Evolutionary conservation across 352 stramenopile genomes (phyloP), one percentile per base, ranked within the genome.

Genomic region (Pythium utonaiense): DNA sequence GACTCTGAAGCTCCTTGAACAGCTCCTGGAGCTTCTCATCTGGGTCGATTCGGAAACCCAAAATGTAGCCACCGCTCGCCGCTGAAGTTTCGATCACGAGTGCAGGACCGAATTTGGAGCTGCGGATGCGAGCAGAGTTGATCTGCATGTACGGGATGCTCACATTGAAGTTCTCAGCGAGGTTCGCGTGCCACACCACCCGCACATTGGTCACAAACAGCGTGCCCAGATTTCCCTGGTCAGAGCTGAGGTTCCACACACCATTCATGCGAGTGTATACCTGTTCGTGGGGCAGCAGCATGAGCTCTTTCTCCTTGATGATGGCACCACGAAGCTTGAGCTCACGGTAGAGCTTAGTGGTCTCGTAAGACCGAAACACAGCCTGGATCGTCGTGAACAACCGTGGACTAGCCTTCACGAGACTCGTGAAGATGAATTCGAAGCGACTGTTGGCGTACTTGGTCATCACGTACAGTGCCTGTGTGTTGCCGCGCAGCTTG

Each of bases 71-170:
- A 9, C 91, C 91, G 40, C 79, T 89, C 4, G 63, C 69, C 0
- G 65, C 64, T 1, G 79, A 91, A 1, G 92, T 98, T 67, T 97
- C 89, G 28, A 97, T 75, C 9, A 98, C 92, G 41, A 98, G 71
- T 6, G 92, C 92, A 1, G 77, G 83, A 0, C 92, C 92, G 48
- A 98, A 98, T 64, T 97, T 96, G 22, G 86, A 96, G 38, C 83
- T 81, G 31, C 89, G 84, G 41, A 96, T 82, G 25, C 83, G 73
- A 52, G 89, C 76, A 50, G 78, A 89, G 50, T 86, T 87, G 67
- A 98, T 96, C 73, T 98, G 91, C 74, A 98, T 95, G 80, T 97
- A 98, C 45, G 92, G 92, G 40, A 98, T 95, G 69, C 83, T 96
- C 22, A 98, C 91, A 66, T 98, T 98, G 71, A 98, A 98, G 73